Base-by-base conservation (phyloP, 192 early-diverging fungal species). In the Gigaspora rosea region DNA sequence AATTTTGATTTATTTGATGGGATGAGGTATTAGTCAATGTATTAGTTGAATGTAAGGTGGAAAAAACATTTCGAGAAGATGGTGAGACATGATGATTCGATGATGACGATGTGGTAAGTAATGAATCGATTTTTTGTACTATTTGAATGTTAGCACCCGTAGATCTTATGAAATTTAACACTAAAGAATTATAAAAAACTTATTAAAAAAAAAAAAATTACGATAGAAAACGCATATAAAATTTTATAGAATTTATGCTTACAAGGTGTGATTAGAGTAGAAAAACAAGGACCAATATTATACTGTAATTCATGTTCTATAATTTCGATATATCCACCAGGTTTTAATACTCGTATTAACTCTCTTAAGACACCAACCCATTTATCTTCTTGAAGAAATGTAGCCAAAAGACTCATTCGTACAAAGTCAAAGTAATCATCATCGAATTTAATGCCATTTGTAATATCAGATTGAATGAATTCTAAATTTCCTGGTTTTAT, bases 281-380 rank as follows among this genome's bases (percentile, higher is more conserved):
- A 52, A 8, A 52, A 52, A 2, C 9, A 52, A 13, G 79, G 79
- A 48, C 82, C 79, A n/a, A 79, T 47, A 68, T 80, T 80, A 61
- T 83, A 75, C 51, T 76, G 66, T 0, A 79, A 68, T 27, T 82
- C 78, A 5, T 73, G 79, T 58, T 88, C 84, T 48, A 86, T 78
- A 1, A 85, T 79, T 62, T 88, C 86, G 1, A 88, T 57, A 71
- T 78, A 85, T 0, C 87, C 87, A 72, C 86, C 87, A 52, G 87
- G 87, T 63, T 86, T 85, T 33, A 87, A 63, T 18, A 88, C 84
- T 18, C 87, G 80, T 4, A 80, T 54, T 13, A 84, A 78, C 73
- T 88, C 80, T 58, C 78, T 75, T 20, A 81, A 58, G 11, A 83
- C 73, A 13, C 74, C 66, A n/a, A 74, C 72, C 46, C 79, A 78